These are phyloP conservation scores for Gryganskiella cystojenkinii DNA, from an alignment of 192 early-diverging fungal genomes.

Conservation along the genomic window DNA sequence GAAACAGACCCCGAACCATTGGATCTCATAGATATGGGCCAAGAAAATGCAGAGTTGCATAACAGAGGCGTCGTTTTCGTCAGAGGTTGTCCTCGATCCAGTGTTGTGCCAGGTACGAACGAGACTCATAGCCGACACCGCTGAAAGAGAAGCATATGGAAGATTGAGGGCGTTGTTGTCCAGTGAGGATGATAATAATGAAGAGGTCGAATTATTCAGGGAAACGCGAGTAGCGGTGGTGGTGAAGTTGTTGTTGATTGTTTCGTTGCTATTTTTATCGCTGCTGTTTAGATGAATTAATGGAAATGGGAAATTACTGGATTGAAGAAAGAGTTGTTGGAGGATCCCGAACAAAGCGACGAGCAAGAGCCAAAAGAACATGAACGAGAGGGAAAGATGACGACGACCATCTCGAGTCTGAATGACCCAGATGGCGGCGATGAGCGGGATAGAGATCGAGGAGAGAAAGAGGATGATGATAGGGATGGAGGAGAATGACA, in stretches of 20 bases:
- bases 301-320: neutral
- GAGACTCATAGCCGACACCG: too few relatives aligned
- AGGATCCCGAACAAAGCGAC: slow-evolving; percentile 2
- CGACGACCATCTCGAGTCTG: slow-evolving; percentile 18
- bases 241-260: too few relatives aligned
- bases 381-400: slow-evolving; percentile 27
- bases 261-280: too few relatives aligned
- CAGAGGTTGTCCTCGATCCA: neutral
- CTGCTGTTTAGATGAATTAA: neutral
- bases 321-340: slow-evolving; percentile 2
- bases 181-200: too few relatives aligned
- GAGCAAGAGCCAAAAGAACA: slow-evolving; percentile 30
- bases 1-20: slow-evolving; percentile 16
- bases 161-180: neutral
- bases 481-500: neutral
- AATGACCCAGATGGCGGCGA: slow-evolving; percentile 13
- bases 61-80: too few relatives aligned
- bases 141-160: too few relatives aligned
- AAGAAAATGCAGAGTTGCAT: slow-evolving; percentile 10
- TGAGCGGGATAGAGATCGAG: neutral
- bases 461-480: neutral
- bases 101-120: neutral
- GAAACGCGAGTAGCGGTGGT: too few relatives aligned
- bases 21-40: slow-evolving; percentile 16
- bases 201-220: too few relatives aligned